Evolutionary conservation across 2,329 filamentous ascomycete genomes (phyloP), one percentile per base, ranked within the genome.

Genomic region (Stagonosporopsis tanaceti): DNA sequence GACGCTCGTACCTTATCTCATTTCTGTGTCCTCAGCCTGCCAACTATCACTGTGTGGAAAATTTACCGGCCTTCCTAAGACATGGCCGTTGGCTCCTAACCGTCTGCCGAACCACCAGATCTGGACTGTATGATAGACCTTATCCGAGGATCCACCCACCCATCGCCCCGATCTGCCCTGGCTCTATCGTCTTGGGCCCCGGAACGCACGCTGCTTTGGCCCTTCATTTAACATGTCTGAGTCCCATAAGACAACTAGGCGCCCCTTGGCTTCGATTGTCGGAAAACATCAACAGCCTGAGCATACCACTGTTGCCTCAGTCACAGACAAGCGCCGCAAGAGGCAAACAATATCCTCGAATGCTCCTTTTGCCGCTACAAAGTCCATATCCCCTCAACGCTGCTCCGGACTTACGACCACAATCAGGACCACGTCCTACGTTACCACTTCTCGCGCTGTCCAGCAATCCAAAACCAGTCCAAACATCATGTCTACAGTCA

Each of bases 151-250:
- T 65, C 67, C 66, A 72, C 65, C 68, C 66, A 72, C 65, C 68
- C 70, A 66, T 66, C 68, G 64, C 65, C 70, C 70, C 63, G 58
- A 71, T 71, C 67, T 64, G 63, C 65, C 63, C 64, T 68, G 63
- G 63, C 68, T 67, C 63, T 61, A 61, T 60, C 57, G 28, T 50
- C 46, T 60, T 59, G 63, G 61, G 57, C 61, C 64, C 59, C 59
- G 63, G 67, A 73, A 76, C 75, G 73, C 72, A 75, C 71, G 64
- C 55, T 45, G 20, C 58, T 57, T 38, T 63, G 62, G 61, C 64
- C 66, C 60, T 67, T 60, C 61, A 46, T 53, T 69, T 62, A 66
- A 65, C 56, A 76, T 76, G 72, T 70, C 72, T 54, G 66, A 72
- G 61, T 62, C 59, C 56, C 71, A 52, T 66, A 65, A 72, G 59